Base-by-base conservation (phyloP, 306 rosid genomes). In the Betula pendula region DNA sequence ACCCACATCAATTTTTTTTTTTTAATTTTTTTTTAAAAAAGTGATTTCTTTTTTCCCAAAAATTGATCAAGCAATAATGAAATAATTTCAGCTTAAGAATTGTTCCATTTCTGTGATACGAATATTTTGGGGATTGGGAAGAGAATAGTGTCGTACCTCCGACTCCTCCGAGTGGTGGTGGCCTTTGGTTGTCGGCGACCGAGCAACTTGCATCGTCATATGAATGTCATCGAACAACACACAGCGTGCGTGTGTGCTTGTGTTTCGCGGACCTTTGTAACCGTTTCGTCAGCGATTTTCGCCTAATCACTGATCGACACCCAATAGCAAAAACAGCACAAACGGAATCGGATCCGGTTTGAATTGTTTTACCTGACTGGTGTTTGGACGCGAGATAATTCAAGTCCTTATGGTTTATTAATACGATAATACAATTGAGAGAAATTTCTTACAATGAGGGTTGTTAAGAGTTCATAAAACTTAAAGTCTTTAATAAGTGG, bases 231-330 rank as follows among this genome's bases (percentile, higher is more conserved):
- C 24, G 5, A 17, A 33, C 25, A 35, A 33, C 25, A 35, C 15
- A 17, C 35, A 4, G 33, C 27, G 25, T 53, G 56, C 8, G 8
- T 53, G 29, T 29, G 29, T 14, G 4, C 48, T 56, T 51, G 3
- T 68, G 65, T 56, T 83, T 76, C 69, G 29, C 71, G 81, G 83
- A 74, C 44, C 62, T 66, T 59, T 77, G 85, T 77, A 87, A 87
- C 83, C 83, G 87, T 71, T 82, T 79, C 25, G 47, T 43, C 45
- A 35, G 60, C 68, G 62, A 74, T 31, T 59, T 75, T 81, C 60
- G 75, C 76, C 83, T 58, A 86, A 78, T 83, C 82, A 67, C 50
- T 43, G 51, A 48, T 66, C 73, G 80, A 72, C 76, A 81, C 75
- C 74, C 72, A 8, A 75, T 40, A n/a, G n/a, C n/a, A n/a, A n/a